Evolutionary conservation across 768 basidiomycete genomes (phyloP).

Genomic region (Termitomyces sp.): DNA sequence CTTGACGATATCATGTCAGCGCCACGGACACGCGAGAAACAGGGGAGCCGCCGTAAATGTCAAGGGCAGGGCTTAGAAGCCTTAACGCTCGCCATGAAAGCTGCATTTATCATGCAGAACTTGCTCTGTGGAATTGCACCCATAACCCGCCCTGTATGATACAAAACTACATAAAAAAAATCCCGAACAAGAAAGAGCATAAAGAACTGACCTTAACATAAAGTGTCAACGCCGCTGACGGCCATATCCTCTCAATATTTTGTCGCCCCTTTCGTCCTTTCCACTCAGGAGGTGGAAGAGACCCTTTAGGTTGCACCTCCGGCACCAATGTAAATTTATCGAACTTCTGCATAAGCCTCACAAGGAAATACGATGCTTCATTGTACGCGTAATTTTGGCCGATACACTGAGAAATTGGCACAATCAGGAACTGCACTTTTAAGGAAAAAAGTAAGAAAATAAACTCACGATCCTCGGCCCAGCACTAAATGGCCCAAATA

Average conservation of each 20-base stretch:
- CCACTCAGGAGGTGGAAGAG: conserved; percentile 64
- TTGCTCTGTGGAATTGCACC: conserved; percentile 44
- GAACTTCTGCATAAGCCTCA: conserved; percentile 63
- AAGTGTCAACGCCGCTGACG: conserved; percentile 59
- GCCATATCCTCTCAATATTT: conserved; percentile 56
- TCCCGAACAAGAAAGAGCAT: not conserved
- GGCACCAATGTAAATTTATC: conserved; percentile 55
- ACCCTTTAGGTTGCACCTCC: conserved; percentile 59
- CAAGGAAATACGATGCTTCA: conserved; percentile 71
- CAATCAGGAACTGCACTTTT: not conserved
- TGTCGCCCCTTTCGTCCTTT: conserved; percentile 45
- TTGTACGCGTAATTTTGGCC: conserved; percentile 77
- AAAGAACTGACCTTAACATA: conserved; percentile 54
- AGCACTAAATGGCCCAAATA: conserved; percentile 73
- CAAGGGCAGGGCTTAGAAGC: not conserved
- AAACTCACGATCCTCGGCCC: conserved; percentile 54
- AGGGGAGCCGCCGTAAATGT: not conserved
- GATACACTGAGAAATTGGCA: conserved; percentile 46
- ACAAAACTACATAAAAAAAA: not conserved
- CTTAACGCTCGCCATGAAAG: not conserved
- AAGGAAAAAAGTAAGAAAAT: not conserved
- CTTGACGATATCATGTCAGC: not conserved
- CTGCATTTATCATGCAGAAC: not conserved
- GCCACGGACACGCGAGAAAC: too few relatives aligned
- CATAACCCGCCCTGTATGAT: conserved; percentile 53